phyloP scores from a whole-genome alignment of 306 rosid species.

The Gynostemma pentaphyllum region DNA sequence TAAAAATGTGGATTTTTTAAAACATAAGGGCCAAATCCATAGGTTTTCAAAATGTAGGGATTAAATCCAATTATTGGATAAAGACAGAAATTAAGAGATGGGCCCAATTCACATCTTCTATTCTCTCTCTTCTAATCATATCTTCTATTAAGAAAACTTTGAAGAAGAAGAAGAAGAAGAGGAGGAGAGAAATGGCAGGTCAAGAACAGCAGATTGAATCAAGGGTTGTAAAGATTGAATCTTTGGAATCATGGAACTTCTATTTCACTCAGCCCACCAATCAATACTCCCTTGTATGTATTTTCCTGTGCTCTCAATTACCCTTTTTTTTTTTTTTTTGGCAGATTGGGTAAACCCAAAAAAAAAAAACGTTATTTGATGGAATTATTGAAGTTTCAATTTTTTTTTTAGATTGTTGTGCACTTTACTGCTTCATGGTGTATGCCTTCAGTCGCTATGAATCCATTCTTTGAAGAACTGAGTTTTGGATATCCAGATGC shows the following conservation, averaged over 20 bases:
- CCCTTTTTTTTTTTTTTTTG: too few species aligned
- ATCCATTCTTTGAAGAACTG: conserved; percentile 53
- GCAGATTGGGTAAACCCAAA: neutral
- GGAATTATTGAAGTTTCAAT: neutral
- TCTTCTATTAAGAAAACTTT: too few species aligned
- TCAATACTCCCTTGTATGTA: conserved; percentile 50
- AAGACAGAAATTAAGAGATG: conserved; percentile 5
- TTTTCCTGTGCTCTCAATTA: neutral
- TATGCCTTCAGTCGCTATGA: conserved; percentile 93
- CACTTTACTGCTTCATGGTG: conserved; percentile 97
- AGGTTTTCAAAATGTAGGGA: too few species aligned
- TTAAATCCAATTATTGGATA: neutral
- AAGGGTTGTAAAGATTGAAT: conserved; percentile 47
- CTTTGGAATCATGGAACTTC: conserved; percentile 64
- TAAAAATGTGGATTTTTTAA: too few species aligned
- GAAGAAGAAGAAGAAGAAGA: too few species aligned
- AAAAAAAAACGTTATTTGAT: too few species aligned
- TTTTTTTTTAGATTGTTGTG: conserved; percentile 44
- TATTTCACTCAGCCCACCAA: conserved; percentile 36
- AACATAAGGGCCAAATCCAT: too few species aligned
- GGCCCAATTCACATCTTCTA: conserved; percentile 9
- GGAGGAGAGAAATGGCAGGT: conserved; percentile 22
- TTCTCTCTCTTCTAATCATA: neutral
- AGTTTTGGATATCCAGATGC: conserved; percentile 48
- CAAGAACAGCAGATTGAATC: conserved; percentile 32